Conservation (phyloP, 1,284 basidiomycete species). For the Ustilago hordei region DNA sequence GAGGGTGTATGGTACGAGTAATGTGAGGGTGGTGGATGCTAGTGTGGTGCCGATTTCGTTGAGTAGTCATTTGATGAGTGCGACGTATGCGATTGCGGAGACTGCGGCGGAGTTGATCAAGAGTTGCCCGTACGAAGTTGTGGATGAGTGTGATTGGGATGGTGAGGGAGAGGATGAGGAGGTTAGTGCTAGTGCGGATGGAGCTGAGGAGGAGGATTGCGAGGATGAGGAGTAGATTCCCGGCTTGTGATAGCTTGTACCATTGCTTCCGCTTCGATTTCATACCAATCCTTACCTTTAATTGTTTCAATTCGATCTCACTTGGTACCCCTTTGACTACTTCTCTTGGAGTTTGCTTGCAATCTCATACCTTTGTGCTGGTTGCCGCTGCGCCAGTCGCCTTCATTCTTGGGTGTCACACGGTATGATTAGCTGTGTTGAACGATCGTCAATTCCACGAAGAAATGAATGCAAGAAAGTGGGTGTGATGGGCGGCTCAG, state of each 20-base stretch:
- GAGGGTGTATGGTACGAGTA: conserved; percentile 76
- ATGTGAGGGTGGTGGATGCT: conserved; percentile 73
- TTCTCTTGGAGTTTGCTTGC: neutral
- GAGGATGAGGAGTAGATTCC: conserved; percentile 17
- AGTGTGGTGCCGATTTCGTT: conserved; percentile 64
- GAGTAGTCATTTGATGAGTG: conserved; percentile 74
- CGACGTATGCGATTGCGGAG: conserved; percentile 70
- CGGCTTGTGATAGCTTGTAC: neutral
- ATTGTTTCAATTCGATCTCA: neutral
- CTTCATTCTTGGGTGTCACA: neutral
- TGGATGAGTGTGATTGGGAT: conserved; percentile 47
- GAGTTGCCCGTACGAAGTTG: conserved; percentile 21
- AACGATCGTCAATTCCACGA: neutral
- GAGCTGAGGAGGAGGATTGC: conserved; percentile 17
- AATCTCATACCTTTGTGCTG: conserved; percentile 1
- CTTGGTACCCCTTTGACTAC: neutral
- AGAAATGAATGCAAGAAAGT: neutral
- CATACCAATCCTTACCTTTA: neutral
- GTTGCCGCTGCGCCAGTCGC: neutral
- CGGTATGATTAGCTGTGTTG: neutral
- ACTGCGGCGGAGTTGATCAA: conserved; percentile 60
- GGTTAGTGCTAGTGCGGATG: too few relatives aligned
- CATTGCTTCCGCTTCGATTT: neutral
- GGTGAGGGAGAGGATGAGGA: conserved; percentile 20
- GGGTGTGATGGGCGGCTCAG: neutral